Conservation (phyloP, 345 rosid genomes). For the Crucihimalaya himalaica region DNA sequence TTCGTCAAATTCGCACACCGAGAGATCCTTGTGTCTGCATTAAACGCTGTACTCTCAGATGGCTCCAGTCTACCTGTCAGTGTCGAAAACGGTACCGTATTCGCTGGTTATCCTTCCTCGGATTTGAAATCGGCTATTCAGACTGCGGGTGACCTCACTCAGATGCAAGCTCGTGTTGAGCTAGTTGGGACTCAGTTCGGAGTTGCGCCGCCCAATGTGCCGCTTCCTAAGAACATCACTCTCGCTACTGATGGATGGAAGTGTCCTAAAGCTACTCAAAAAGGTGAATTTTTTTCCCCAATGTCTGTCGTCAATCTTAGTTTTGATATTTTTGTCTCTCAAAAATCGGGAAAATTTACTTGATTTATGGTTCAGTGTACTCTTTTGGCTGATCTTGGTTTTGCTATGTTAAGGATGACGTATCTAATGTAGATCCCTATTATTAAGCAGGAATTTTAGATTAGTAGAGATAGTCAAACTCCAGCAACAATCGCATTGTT, state of each 20-base stretch:
- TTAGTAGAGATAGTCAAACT: slow-evolving; percentile 28
- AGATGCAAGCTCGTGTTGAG: slow-evolving; percentile 67
- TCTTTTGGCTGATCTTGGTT: neutral
- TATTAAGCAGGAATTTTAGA: slow-evolving; percentile 7
- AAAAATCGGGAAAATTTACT: neutral
- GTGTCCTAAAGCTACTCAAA: slow-evolving; percentile 54
- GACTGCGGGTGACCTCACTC: slow-evolving; percentile 87
- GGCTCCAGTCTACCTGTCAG: slow-evolving; percentile 62
- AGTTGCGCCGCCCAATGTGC: slow-evolving; percentile 63
- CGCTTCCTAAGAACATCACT: slow-evolving; percentile 65
- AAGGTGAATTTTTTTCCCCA: slow-evolving; percentile 45
- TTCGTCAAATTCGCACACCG: slow-evolving; percentile 71
- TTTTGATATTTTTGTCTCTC: neutral
- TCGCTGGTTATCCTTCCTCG: slow-evolving; percentile 67
- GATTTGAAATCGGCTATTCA: slow-evolving; percentile 87
- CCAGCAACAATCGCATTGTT: slow-evolving; percentile 14
- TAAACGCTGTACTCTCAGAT: slow-evolving; percentile 72
- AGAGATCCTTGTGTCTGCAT: slow-evolving; percentile 76
- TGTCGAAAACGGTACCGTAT: slow-evolving; percentile 73
- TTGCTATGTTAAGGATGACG: slow-evolving; percentile 10
- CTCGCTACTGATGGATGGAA: slow-evolving; percentile 78
- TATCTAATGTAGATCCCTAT: slow-evolving; percentile 8
- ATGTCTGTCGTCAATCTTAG: neutral
- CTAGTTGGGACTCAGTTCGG: slow-evolving; percentile 89
- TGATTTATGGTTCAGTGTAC: neutral